Conservation (phyloP, 768 basidiomycete genomes). For the Lentinus tigrinus region DNA sequence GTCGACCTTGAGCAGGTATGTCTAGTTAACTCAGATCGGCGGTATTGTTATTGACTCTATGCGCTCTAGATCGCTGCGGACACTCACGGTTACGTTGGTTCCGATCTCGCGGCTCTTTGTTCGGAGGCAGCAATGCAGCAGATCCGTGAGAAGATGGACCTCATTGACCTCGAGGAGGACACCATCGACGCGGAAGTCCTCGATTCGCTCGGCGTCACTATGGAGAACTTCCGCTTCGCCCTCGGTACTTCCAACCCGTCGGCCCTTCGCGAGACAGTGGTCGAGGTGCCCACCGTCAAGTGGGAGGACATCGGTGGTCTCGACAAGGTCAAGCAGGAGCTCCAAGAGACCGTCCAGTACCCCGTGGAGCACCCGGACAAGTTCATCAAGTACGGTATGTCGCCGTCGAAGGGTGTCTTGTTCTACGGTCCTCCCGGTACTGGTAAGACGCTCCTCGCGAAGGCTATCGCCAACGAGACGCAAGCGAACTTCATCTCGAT, state of each 20-base stretch:
- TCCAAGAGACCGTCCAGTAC: conserved; percentile 99
- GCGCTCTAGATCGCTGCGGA: conserved; percentile 86
- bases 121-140: conserved; percentile 99
- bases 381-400: conserved; percentile 99
- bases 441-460: conserved; percentile 98
- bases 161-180: conserved; percentile 94
- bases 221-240: conserved; percentile 99
- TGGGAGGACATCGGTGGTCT: conserved; percentile 99
- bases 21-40: neutral
- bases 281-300: conserved; percentile 97
- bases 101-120: conserved; percentile 95
- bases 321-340: conserved; percentile 98
- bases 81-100: conserved; percentile 99
- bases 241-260: conserved; percentile 97
- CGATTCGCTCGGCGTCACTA: conserved; percentile 97
- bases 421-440: conserved; percentile 99
- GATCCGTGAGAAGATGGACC: conserved; percentile 99
- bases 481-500: conserved; percentile 99
- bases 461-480: conserved; percentile 99
- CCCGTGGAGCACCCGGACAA: conserved; percentile 99
- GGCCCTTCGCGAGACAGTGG: conserved; percentile 97
- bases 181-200: conserved; percentile 99
- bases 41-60: conserved; percentile 8
- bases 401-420: conserved; percentile 97
- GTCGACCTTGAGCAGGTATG: conserved; percentile 93